Evolutionary conservation across 2,329 filamentous ascomycete genomes (phyloP).

Genomic region (Periglandula ipomoeae): DNA sequence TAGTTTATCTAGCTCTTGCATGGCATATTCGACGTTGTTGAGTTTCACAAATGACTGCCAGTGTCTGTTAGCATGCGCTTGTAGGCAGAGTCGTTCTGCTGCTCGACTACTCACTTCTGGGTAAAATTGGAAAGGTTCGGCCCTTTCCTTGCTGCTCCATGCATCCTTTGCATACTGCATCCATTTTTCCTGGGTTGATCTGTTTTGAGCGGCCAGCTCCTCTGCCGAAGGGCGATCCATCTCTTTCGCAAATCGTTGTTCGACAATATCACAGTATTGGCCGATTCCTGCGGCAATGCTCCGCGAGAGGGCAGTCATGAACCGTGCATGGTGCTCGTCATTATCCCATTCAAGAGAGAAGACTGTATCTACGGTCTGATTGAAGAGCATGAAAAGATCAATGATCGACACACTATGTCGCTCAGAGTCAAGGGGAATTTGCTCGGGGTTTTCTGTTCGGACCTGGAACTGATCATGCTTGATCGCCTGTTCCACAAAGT

Average conservation of each 20-base stretch:
- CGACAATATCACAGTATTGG: conserved; percentile 84
- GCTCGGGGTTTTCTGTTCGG: conserved; percentile 52
- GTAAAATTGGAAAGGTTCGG: conserved; percentile 95
- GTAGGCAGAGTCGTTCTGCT: not conserved
- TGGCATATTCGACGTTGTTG: conserved; percentile 94
- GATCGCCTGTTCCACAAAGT: conserved; percentile 83
- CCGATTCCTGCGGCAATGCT: conserved; percentile 75
- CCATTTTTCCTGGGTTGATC: conserved; percentile 85
- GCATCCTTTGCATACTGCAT: conserved; percentile 90
- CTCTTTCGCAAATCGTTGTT: conserved; percentile 75
- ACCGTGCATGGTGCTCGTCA: conserved; percentile 86
- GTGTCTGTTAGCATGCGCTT: conserved; percentile 18
- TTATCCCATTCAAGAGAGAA: conserved; percentile 85
- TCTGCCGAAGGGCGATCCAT: conserved; percentile 90
- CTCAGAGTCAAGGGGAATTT: conserved; percentile 64
- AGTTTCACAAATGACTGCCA: conserved; percentile 89
- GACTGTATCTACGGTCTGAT: conserved; percentile 81
- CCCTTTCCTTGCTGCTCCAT: conserved; percentile 83
- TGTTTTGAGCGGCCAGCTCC: conserved; percentile 67
- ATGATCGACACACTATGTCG: conserved; percentile 89
- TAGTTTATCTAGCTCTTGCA: conserved; percentile 82
- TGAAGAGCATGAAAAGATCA: conserved; percentile 90
- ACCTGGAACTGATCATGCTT: conserved; percentile 83
- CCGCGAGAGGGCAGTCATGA: conserved; percentile 90
- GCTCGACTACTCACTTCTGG: conserved; percentile 55